Evolutionary conservation across 805 yeast species (phyloP).

Genomic region (Candida maesae): DNA sequence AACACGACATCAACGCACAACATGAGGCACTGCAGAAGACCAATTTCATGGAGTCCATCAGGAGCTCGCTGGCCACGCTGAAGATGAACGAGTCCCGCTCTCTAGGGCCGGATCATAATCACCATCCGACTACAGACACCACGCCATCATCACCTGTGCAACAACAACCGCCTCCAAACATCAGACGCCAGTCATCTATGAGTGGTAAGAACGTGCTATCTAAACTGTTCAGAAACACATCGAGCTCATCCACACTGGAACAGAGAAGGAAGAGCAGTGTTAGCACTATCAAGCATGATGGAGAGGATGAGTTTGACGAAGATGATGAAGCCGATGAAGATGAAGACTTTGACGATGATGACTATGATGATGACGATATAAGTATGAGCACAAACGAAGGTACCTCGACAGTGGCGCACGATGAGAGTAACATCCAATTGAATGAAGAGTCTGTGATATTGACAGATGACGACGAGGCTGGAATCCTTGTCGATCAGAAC

Average conservation of each 20-base stretch:
- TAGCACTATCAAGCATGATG: conserved; percentile 3
- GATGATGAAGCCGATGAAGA: conserved; percentile 7
- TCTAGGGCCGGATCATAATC: no score
- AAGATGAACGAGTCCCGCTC: conserved; percentile 6
- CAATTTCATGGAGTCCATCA: conserved; percentile 12
- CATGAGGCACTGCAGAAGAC: conserved; percentile 3
- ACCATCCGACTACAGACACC: no score
- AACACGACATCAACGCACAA: neutral
- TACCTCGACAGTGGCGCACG: neutral
- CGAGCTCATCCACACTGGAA: conserved; percentile 18
- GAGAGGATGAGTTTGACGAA: neutral
- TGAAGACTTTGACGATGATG: conserved; percentile 5
- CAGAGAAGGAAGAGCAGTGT: conserved; percentile 8
- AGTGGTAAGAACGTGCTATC: conserved; percentile 22
- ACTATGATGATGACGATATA: conserved; percentile 6
- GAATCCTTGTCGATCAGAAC: conserved; percentile 23
- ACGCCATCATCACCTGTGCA: neutral
- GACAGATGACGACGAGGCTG: conserved; percentile 12
- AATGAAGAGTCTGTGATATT: conserved; percentile 8
- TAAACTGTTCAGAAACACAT: conserved; percentile 22
- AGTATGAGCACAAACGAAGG: conserved; percentile 6
- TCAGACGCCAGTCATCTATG: conserved; percentile 1
- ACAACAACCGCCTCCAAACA: neutral
- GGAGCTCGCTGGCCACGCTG: conserved; percentile 15
- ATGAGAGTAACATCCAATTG: conserved; percentile 8